A percentile compares a stretch with the other conserved stretches of the same genome.
Conservation (phyloP, 305 asterid species). For the Fraxinus baroniana region DNA sequence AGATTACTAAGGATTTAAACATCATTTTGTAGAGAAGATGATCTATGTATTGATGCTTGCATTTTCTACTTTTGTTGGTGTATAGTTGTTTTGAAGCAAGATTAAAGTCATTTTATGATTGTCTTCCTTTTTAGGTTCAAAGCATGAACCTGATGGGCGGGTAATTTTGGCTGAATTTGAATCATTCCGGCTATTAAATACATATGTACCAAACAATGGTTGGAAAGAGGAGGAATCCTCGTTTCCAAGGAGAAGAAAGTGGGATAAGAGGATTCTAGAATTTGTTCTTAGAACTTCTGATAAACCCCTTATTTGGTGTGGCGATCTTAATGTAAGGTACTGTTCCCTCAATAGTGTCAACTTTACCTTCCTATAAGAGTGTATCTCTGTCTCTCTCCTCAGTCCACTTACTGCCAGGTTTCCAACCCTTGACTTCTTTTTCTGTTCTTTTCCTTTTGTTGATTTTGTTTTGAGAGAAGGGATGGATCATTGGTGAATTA, state of each 20-base stretch:
- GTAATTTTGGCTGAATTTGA: conserved; percentile 89
- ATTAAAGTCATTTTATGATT: conserved; percentile 8
- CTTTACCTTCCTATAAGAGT: conserved; percentile 6
- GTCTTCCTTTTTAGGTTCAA: conserved; percentile 53
- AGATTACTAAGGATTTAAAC: neutral
- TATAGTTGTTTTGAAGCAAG: conserved; percentile 12
- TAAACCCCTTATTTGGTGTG: conserved; percentile 97
- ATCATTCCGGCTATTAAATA: conserved; percentile 69
- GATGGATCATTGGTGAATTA: neutral
- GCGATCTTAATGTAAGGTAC: conserved; percentile 95
- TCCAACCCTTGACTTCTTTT: neutral
- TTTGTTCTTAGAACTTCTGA: conserved; percentile 62
- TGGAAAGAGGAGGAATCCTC: conserved; percentile 95
- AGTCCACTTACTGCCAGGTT: neutral
- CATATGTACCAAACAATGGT: conserved; percentile 92
- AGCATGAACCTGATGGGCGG: conserved; percentile 91
- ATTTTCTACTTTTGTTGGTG: conserved; percentile 10
- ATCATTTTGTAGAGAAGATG: conserved; percentile 1
- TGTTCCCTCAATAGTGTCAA: conserved; percentile 20
- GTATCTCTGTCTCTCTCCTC: neutral
- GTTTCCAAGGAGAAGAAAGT: conserved; percentile 91
- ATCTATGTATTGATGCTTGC: neutral
- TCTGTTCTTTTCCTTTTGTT: conserved; percentile 11
- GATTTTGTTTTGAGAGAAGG: conserved; percentile 9
- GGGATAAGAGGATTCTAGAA: conserved; percentile 92